A percentile compares a stretch with the other conserved stretches of the same genome.
phyloP scores from a whole-genome alignment of 805 yeast genomes.

The Kluyveromyces dobzhanskii region DNA sequence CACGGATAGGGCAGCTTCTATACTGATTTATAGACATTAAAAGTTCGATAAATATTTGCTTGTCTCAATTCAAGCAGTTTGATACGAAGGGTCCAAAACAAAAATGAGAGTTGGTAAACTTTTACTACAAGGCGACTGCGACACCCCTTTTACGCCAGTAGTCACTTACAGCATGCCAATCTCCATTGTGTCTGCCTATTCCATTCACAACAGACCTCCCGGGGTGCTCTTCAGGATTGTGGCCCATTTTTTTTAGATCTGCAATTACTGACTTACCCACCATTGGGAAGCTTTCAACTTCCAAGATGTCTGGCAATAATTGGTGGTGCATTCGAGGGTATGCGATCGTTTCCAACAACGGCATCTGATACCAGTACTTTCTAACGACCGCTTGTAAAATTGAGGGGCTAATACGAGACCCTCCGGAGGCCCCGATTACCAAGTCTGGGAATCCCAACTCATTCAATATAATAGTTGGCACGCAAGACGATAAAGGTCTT shows the following conservation, averaged over 20 bases:
- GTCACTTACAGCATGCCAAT: conserved; percentile 73
- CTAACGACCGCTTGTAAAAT: conserved; percentile 75
- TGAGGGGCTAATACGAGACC: conserved; percentile 76
- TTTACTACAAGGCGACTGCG: conserved; percentile 12
- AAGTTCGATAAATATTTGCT: too few relatives aligned
- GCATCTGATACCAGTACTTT: conserved; percentile 46
- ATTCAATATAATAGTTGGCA: conserved; percentile 61
- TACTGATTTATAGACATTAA: too few relatives aligned
- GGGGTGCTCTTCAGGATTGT: conserved; percentile 32
- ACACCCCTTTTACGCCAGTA: conserved; percentile 80
- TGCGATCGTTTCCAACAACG: conserved; percentile 60
- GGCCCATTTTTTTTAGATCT: conserved; percentile 40
- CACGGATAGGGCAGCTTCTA: too few relatives aligned
- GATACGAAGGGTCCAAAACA: too few relatives aligned
- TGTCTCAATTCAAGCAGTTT: too few relatives aligned
- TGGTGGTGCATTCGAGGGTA: conserved; percentile 88
- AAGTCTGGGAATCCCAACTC: conserved; percentile 46
- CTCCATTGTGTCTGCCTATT: conserved; percentile 34
- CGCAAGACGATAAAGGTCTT: conserved; percentile 77
- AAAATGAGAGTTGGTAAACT: too few relatives aligned
- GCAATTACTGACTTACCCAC: conserved; percentile 34
- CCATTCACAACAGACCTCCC: conserved; percentile 56
- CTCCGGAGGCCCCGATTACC: conserved; percentile 91
- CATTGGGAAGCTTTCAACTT: conserved; percentile 45
- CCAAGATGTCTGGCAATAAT: conserved; percentile 60